phyloP scores from a whole-genome alignment of 257 asterid species.

The Nemophila menziesii region DNA sequence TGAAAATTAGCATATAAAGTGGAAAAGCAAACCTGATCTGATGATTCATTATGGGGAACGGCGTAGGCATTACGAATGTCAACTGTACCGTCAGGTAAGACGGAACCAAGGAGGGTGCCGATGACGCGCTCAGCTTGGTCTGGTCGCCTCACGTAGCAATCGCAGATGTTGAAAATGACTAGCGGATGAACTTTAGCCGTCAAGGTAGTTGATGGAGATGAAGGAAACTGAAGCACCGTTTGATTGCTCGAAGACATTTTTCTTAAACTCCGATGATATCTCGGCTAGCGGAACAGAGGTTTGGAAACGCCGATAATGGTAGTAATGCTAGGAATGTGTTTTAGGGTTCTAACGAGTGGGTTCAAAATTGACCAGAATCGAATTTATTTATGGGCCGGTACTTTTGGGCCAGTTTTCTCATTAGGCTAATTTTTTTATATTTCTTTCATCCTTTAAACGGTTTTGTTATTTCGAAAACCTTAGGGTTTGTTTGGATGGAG shows the following conservation, averaged over 20 bases:
- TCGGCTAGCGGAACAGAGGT: not conserved
- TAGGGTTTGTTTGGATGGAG: too few species aligned
- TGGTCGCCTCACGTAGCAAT: conserved; percentile 77
- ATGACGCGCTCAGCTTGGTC: conserved; percentile 89
- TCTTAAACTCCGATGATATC: not conserved
- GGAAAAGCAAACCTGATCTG: conserved; percentile 56
- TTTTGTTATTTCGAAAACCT: too few species aligned
- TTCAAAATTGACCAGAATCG: too few species aligned
- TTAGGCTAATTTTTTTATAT: too few species aligned
- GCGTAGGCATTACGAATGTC: conserved; percentile 86
- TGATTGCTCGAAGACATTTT: conserved; percentile 41
- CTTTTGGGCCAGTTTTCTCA: too few species aligned
- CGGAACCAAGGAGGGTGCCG: conserved; percentile 91
- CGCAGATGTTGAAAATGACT: conserved; percentile 77
- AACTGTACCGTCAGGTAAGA: conserved; percentile 76
- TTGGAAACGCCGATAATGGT: not conserved
- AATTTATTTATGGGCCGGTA: too few species aligned
- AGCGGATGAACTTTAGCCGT: conserved; percentile 77
- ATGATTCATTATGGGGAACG: conserved; percentile 81
- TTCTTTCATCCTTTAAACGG: too few species aligned
- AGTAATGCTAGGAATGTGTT: not conserved
- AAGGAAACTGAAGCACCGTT: conserved; percentile 56
- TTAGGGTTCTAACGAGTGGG: too few species aligned
- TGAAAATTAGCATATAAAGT: not conserved
- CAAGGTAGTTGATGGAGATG: conserved; percentile 36